Evolutionary conservation across 2,329 filamentous ascomycete species (phyloP), one percentile per base, ranked within the genome.

Genomic region (Xylariaceae sp.): DNA sequence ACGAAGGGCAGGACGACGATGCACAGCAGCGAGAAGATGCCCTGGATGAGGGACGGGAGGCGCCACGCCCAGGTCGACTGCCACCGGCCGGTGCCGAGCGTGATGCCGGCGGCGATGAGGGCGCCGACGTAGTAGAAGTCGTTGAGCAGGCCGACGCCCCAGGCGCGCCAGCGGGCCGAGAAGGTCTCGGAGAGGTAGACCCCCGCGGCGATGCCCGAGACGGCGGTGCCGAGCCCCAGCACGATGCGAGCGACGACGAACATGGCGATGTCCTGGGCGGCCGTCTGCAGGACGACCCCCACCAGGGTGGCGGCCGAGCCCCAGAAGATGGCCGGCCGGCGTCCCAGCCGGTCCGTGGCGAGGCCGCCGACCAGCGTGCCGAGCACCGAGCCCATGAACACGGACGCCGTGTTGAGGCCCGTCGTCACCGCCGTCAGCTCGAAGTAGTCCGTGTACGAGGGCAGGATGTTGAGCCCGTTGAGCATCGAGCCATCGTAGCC

Each of bases 381-480:
- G 5, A 75, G 32, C 19, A 62, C 56, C 19, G 62, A 61, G 9
- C 72, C 72, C 31, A 77, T 69, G 45, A 65, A 75, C n/a, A 68
- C 62, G 2, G 68, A 67, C 0, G 70, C 65, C 4, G 70, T 76
- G 42, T 75, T 74, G 12, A 77, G 58, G 3, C 67, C 70, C 0
- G 61, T 68, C 0, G 70, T 73, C 0, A 67, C 64, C 1, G 65
- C 50, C n/a, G 55, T 74, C 6, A 77, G 62, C 4, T 62, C 44
- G 53, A 77, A 77, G 48, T 76, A 77, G 23, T 72, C 59, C 0
- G 60, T 65, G 47, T 76, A 77, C 0, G 63, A 65, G 0, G 71
- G 70, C 12, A 77, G 49, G 37, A 77, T 75, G 37, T 75, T 71
- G 16, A 78, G 59, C 0, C 68, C 70, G 38, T 75, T 75, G 53